Percentiles rank a stretch among this genome's conserved stretches.
phyloP scores from a whole-genome alignment of 768 basidiomycete species.

The Pleurotus cornucopiae region DNA sequence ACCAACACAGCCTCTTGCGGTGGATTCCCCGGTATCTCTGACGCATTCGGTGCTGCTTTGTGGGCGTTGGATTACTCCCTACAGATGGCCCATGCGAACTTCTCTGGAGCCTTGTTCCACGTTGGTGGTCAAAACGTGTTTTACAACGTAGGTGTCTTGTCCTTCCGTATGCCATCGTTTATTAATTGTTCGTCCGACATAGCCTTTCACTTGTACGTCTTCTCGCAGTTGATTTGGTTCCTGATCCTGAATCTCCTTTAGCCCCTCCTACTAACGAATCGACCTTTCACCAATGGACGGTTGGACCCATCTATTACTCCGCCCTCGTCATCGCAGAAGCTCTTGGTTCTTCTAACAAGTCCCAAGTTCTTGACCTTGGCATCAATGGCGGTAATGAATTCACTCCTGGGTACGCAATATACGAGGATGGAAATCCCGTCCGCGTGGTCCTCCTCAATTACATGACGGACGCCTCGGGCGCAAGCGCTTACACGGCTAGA shows the following conservation, averaged over 20 bases:
- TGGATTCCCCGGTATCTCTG: constrained; percentile 60
- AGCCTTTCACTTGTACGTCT: constrained; percentile 54
- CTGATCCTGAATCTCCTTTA: neutral
- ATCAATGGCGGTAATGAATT: constrained; percentile 44
- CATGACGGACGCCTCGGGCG: constrained; percentile 55
- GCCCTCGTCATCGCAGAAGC: constrained; percentile 67
- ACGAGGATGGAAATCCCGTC: constrained; percentile 60
- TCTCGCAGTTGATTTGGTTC: neutral
- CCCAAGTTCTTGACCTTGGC: constrained; percentile 66
- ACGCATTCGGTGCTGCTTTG: constrained; percentile 59
- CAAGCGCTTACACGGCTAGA: constrained; percentile 45
- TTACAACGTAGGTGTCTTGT: constrained; percentile 51
- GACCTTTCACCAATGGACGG: constrained; percentile 62
- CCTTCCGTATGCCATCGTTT: constrained; percentile 15
- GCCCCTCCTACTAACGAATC: constrained; percentile 53
- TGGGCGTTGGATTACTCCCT: constrained; percentile 62
- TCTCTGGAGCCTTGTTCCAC: constrained; percentile 50
- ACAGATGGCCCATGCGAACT: constrained; percentile 61
- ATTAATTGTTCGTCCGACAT: constrained; percentile 36
- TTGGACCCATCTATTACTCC: constrained; percentile 73
- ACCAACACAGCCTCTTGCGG: constrained; percentile 69
- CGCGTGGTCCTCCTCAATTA: constrained; percentile 74
- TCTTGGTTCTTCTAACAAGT: constrained; percentile 59
- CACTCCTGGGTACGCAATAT: constrained; percentile 71
- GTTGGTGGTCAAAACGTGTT: constrained; percentile 65